Evolutionary conservation across 140 eudicot species (phyloP), one percentile per base, ranked within the genome.

Genomic region (Bidens hawaiensis): DNA sequence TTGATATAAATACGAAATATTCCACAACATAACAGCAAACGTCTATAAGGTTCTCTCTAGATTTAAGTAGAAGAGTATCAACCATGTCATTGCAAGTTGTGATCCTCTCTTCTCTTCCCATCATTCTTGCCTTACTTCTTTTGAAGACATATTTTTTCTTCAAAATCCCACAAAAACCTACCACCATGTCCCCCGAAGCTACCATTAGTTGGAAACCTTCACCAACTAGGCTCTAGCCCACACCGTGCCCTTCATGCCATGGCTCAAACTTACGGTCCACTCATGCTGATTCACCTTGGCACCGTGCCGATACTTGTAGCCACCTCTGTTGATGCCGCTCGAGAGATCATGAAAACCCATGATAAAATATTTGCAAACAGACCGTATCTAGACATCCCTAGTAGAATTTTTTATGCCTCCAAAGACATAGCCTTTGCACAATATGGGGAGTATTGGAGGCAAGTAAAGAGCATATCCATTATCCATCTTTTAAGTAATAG

Each of bases 191-290:
- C n/a, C n/a, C n/a, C n/a, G n/a, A n/a, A n/a, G n/a, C n/a, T n/a
- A n/a, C n/a, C n/a, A n/a, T 9, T 77, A 4, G 36, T 81, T 1
- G 87, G 87, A 40, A 77, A 77, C 71, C 69, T 81, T n/a, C 87
- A 81, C 62, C 79, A 75, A 67, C 75, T 82, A 3, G 79, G 82
- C 23, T 24, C 47, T 1, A 60, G 47, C 43, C 76, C 87, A 0
- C 87, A 81, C 52, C 83, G 65, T 2, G 43, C 80, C 12, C 78
- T 81, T 25, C 64, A 49, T 2, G 43, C 60, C 16, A 76, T n/a
- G n/a, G n/a, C n/a, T n/a, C n/a, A n/a, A n/a, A n/a, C n/a, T n/a
- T n/a, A n/a, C n/a, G n/a, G n/a, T n/a, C n/a, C n/a, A n/a, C n/a
- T n/a, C n/a, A n/a, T n/a, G n/a, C n/a, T n/a, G n/a, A n/a, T n/a